Percentiles rank a stretch among this genome's conserved stretches.
Conservation (phyloP, 2,329 filamentous ascomycete species). For the Penicillium sp. region DNA sequence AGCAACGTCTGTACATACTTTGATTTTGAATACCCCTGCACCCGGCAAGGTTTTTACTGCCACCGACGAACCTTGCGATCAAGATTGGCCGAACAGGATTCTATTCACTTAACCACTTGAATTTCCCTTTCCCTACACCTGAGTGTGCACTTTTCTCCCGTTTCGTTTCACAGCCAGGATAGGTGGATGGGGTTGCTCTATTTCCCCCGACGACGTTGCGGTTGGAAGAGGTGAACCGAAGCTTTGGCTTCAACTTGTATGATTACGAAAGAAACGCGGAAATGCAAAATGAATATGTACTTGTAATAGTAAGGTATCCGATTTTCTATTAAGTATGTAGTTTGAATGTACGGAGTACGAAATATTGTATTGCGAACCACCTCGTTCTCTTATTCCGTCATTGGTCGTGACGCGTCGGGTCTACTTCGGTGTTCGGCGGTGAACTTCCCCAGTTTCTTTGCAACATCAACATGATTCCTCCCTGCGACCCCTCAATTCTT, state of each 20-base stretch:
- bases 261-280: slow-evolving; percentile 42
- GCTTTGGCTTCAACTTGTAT: slow-evolving; percentile 33
- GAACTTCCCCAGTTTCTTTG: slow-evolving; percentile 15
- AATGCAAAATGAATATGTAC: slow-evolving; percentile 32
- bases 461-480: slow-evolving; percentile 42
- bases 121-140: slow-evolving; percentile 10
- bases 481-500: slow-evolving; percentile 41
- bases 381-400: background rate
- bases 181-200: slow-evolving; percentile 7
- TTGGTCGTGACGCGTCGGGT: background rate
- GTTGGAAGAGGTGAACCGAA: slow-evolving; percentile 19
- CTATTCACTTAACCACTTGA: slow-evolving; percentile 16
- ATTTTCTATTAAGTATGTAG: background rate
- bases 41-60: slow-evolving; percentile 8
- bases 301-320: slow-evolving; percentile 12
- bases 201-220: slow-evolving; percentile 16
- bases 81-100: slow-evolving; percentile 11
- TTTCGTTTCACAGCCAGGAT: slow-evolving; percentile 1
- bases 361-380: background rate
- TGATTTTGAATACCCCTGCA: slow-evolving; percentile 16
- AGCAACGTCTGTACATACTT: slow-evolving; percentile 21
- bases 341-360: background rate
- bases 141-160: slow-evolving; percentile 9
- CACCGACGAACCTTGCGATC: slow-evolving; percentile 12
- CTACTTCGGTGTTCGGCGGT: slow-evolving; percentile 22